Evolutionary conservation across 192 early-diverging fungal species (phyloP).

Genomic region (Entrophospora sp.): DNA sequence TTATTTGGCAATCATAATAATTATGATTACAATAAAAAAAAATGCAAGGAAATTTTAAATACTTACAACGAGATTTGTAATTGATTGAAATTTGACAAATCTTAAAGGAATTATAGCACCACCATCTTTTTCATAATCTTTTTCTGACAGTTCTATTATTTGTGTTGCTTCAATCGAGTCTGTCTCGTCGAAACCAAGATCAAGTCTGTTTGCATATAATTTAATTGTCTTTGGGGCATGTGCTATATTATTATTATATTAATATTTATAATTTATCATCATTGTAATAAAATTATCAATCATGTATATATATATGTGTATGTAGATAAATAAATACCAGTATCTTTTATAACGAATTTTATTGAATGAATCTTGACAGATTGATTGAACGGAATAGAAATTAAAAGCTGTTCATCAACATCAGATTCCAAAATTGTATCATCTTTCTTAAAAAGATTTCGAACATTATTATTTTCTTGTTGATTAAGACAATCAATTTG

Average conservation of each 20-base stretch:
- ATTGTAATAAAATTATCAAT: background rate
- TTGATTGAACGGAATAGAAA: constrained; percentile 84
- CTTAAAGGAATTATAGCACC: constrained; percentile 68
- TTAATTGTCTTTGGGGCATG: constrained; percentile 82
- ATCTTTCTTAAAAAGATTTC: constrained; percentile 67
- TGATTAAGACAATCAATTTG: constrained; percentile 85
- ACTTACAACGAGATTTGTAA: constrained; percentile 64
- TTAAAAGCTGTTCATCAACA: constrained; percentile 91
- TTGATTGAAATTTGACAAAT: constrained; percentile 92
- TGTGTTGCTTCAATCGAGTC: constrained; percentile 72
- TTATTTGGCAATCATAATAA: background rate
- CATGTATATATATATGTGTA: no score
- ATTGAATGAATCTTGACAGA: constrained; percentile 64
- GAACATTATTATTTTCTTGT: constrained; percentile 61
- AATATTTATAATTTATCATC: background rate
- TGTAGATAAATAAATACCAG: no score
- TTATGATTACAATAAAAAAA: background rate
- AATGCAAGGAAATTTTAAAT: background rate
- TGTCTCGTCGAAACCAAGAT: constrained; percentile 81
- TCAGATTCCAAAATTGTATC: constrained; percentile 76
- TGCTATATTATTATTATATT: constrained; percentile 26
- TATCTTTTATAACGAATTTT: constrained; percentile 44
- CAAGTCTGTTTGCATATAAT: constrained; percentile 73
- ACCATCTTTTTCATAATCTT: constrained; percentile 58
- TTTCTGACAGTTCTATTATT: constrained; percentile 57